Conservation (phyloP, 2,329 filamentous ascomycete species). For the Botryotinia convoluta region DNA sequence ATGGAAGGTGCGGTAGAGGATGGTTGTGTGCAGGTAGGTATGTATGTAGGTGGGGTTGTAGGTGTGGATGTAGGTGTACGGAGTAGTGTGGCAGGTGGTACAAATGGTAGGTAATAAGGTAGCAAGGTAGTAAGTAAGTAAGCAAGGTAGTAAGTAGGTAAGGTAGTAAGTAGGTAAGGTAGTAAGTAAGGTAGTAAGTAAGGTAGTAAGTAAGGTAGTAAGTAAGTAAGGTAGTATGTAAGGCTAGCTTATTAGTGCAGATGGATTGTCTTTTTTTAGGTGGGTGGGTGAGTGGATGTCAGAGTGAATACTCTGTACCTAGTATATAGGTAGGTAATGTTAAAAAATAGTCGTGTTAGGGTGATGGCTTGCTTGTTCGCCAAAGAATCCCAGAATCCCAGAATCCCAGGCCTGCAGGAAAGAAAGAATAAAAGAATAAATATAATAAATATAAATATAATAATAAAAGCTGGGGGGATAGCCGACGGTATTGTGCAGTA, state of each 20-base stretch:
- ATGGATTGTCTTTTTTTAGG: background rate
- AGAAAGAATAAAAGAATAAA: background rate
- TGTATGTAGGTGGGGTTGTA: no score
- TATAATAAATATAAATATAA: background rate
- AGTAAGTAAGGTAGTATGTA: no score
- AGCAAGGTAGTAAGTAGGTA: no score
- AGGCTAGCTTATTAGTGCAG: background rate
- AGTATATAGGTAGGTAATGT: background rate
- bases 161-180: no score
- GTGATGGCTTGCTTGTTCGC: background rate
- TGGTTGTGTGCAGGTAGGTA: background rate
- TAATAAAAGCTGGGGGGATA: background rate
- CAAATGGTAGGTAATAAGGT: background rate
- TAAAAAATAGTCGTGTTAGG: background rate
- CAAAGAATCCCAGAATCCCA: background rate
- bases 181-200: no score
- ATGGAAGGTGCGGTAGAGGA: background rate
- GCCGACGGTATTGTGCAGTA: background rate
- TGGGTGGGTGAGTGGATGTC: background rate
- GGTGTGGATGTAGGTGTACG: no score
- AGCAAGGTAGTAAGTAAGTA: no score
- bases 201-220: no score
- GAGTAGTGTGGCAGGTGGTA: background rate
- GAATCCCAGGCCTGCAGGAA: background rate
- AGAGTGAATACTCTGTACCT: background rate